These are phyloP conservation scores for Rubia tinctorum DNA, from an alignment of 305 asterid genomes.

Conservation along the genomic window DNA sequence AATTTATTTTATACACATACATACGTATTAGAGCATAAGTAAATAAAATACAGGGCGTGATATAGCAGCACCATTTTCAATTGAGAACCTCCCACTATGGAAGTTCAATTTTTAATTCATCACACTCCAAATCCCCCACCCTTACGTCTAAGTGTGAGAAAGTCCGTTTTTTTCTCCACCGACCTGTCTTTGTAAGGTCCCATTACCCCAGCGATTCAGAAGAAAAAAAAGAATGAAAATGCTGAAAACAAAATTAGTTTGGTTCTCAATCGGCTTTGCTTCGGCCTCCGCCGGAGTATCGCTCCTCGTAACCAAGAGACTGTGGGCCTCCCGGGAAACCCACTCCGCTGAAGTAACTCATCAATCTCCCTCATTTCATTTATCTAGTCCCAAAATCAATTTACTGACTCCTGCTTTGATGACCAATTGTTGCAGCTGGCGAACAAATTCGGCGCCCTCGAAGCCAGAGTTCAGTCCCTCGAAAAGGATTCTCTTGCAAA, in stretches of 20 bases:
- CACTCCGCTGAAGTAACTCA: neutral
- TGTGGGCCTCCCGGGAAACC: constrained; percentile 12
- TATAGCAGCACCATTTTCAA: no score
- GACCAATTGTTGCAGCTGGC: neutral
- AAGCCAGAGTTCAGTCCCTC: constrained; percentile 3
- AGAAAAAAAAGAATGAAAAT: neutral
- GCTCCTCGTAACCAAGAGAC: constrained; percentile 1
- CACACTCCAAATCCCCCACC: no score
- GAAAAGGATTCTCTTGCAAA: constrained; percentile 4
- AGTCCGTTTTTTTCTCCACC: no score
- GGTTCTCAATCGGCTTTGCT: constrained; percentile 5
- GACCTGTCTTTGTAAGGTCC: no score
- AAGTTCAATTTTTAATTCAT: no score
- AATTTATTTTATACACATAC: no score
- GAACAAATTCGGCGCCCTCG: constrained; percentile 4
- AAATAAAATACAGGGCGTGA: no score
- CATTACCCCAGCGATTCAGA: neutral
- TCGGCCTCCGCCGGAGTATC: constrained; percentile 11
- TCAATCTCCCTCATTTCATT: neutral
- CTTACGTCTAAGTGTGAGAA: no score
- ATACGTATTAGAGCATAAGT: no score
- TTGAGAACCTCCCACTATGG: no score
- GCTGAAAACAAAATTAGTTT: constrained; percentile 1
- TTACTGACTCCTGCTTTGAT: neutral
- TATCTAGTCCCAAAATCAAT: neutral